Evolutionary conservation across 2,329 filamentous ascomycete genomes (phyloP), one percentile per base, ranked within the genome.

Genomic region (Colletotrichum cordylinicola): DNA sequence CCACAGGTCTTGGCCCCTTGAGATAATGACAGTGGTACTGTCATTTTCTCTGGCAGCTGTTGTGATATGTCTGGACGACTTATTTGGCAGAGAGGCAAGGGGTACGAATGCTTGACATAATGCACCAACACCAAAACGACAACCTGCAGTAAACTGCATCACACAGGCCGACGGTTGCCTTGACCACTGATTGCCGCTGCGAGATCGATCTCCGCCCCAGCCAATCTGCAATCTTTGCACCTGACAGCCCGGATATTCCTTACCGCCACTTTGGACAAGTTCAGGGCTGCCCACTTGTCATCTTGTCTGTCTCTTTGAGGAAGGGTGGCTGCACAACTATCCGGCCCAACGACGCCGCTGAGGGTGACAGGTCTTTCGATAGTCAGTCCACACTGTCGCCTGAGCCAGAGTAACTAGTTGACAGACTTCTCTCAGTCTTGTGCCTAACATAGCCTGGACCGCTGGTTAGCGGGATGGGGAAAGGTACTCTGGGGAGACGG

Each of bases 181-280:
- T 64, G 35, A 52, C 24, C n/a, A 27, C 18, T 66, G 55, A 18
- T 48, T 48, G 35, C 56, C 33, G 70, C 70, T 75, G 73, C 73
- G 55, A 75, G 70, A 75, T 75, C 64, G 73, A 73, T 73, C 64
- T 73, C 58, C 29, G 70, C 56, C 48, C 73, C 70, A 37, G 70
- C 58, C 69, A 73, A 35, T 58, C 43, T 69, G 70, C 62, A 69
- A 60, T 56, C 56, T 56, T 55, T 56, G 27, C 65, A n/a, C 65
- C 24, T 68, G 64, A 56, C 73, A 73, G 33, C 33, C 69, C 56
- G 70, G 43, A 65, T 33, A 29, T 69, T 73, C 55, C 64, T 75
- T 75, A 75, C 73, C 73, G 70, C 73, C 64, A 75, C 58, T 75
- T 73, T 35, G 64, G 48, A 65, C 39, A 33, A 72, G 68, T 72